These are phyloP conservation scores for Aspergillus steynii DNA, from an alignment of 495 filamentous ascomycete genomes.

Conservation along the genomic window DNA sequence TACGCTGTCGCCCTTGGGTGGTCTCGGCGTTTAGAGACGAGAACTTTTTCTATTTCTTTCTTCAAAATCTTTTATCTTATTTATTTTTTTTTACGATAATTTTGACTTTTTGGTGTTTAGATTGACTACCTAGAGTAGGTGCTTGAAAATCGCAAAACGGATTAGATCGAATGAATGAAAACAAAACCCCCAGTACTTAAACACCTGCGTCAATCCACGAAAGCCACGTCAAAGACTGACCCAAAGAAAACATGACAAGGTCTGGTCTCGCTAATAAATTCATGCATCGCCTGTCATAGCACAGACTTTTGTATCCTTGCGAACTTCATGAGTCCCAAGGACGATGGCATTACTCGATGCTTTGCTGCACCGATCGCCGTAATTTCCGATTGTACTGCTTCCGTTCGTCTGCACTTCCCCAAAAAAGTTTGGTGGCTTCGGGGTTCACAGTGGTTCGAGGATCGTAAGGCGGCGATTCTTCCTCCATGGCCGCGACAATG, in stretches of 20 bases:
- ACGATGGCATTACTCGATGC: slow-evolving; percentile 42
- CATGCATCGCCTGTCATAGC: neutral
- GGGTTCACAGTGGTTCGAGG: slow-evolving; percentile 85
- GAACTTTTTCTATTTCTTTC: no score
- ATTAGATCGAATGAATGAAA: neutral
- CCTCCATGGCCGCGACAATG: slow-evolving; percentile 80
- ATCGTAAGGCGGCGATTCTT: slow-evolving; percentile 85
- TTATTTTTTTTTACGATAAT: neutral
- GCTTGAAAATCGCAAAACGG: no score
- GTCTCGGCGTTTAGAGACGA: no score
- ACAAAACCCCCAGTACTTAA: neutral
- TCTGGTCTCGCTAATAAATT: neutral
- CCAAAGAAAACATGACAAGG: neutral
- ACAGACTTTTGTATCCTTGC: neutral
- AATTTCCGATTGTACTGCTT: slow-evolving; percentile 82
- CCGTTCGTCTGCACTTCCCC: slow-evolving; percentile 76
- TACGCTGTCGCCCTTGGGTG: neutral
- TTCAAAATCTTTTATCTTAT: neutral
- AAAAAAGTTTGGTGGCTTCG: slow-evolving; percentile 84
- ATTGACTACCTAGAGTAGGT: no score
- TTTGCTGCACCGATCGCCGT: slow-evolving; percentile 58
- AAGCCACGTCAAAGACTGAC: neutral
- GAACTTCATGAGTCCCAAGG: neutral
- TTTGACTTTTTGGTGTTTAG: no score
- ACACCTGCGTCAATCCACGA: neutral